Percentiles rank a stretch among this genome's conserved stretches.
phyloP scores from a whole-genome alignment of 768 basidiomycete species.

The Lactifluus piperatus region DNA sequence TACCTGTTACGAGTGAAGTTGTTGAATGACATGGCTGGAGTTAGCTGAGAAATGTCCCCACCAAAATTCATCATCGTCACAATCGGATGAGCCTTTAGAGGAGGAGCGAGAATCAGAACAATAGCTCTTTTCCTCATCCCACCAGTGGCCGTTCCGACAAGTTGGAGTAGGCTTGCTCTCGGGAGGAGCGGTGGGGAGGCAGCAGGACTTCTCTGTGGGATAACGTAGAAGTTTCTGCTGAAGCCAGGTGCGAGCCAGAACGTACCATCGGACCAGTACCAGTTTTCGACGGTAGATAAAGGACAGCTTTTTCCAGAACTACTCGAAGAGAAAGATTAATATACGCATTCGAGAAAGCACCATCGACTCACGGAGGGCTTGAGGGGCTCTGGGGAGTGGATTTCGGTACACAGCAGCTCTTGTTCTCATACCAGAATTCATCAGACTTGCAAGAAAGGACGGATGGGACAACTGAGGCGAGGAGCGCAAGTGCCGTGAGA shows the following conservation, averaged over 20 bases:
- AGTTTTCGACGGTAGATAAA: neutral
- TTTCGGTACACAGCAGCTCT: conserved; percentile 12
- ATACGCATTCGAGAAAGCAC: neutral
- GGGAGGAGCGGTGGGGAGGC: conserved; percentile 17
- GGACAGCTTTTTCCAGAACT: conserved; percentile 12
- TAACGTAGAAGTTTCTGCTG: neutral
- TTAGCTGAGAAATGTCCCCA: conserved; percentile 15
- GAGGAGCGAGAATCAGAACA: conserved; percentile 9
- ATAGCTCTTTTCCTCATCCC: neutral
- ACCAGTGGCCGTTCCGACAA: conserved; percentile 14
- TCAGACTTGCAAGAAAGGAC: conserved; percentile 25
- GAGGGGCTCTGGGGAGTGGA: conserved; percentile 31
- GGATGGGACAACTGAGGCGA: conserved; percentile 13
- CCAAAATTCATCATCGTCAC: conserved; percentile 27
- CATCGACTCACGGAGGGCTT: conserved; percentile 28
- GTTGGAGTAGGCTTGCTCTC: conserved; percentile 4
- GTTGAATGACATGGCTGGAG: neutral
- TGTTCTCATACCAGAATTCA: conserved; percentile 14
- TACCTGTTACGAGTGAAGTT: conserved; percentile 23
- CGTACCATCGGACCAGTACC: conserved; percentile 10
- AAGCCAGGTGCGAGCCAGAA: neutral
- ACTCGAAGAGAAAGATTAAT: neutral
- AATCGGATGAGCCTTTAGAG: neutral
- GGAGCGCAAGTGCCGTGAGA: neutral
- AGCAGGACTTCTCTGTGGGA: conserved; percentile 14